A percentile compares a stretch with the other conserved stretches of the same genome.
These are phyloP conservation scores for Saturnispora sekii DNA, from an alignment of 805 yeast genomes.

Conservation along the genomic window DNA sequence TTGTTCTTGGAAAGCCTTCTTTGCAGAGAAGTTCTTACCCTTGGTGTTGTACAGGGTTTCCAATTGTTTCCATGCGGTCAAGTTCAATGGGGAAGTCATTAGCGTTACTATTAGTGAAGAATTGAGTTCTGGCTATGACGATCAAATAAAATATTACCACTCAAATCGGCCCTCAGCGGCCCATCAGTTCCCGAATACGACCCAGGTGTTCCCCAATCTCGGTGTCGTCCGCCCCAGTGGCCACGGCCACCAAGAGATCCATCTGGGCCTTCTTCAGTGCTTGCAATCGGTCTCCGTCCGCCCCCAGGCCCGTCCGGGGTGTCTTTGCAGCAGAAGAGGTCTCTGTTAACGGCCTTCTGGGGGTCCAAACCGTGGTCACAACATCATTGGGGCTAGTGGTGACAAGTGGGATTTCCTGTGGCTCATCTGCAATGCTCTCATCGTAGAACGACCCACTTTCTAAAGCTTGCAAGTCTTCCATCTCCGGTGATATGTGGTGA, in stretches of 20 bases:
- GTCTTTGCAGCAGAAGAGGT: neutral
- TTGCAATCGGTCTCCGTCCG: neutral
- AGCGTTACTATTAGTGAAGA: neutral
- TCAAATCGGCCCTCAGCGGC: neutral
- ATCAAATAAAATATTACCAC: neutral
- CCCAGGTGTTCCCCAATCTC: neutral
- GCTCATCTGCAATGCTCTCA: neutral
- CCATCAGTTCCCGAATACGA: slow-evolving; percentile 2
- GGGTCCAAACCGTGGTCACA: slow-evolving; percentile 4
- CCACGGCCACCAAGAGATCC: slow-evolving; percentile 6
- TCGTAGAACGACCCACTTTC: slow-evolving; percentile 5
- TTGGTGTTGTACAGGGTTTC: slow-evolving; percentile 57
- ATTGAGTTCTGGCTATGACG: neutral
- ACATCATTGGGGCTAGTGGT: neutral
- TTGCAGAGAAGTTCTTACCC: slow-evolving; percentile 65
- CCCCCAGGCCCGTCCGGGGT: neutral
- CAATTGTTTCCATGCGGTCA: slow-evolving; percentile 78
- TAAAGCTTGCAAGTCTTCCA: slow-evolving; percentile 6
- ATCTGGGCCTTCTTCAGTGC: slow-evolving; percentile 3
- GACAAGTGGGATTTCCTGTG: neutral
- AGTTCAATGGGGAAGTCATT: slow-evolving; percentile 37
- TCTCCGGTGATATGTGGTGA: neutral
- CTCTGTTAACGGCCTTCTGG: neutral
- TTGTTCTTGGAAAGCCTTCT: slow-evolving; percentile 70
- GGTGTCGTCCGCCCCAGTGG: slow-evolving; percentile 1